Evolutionary conservation across 306 rosid species (phyloP), one percentile per base, ranked within the genome.

Genomic region (Vigna unguiculata): DNA sequence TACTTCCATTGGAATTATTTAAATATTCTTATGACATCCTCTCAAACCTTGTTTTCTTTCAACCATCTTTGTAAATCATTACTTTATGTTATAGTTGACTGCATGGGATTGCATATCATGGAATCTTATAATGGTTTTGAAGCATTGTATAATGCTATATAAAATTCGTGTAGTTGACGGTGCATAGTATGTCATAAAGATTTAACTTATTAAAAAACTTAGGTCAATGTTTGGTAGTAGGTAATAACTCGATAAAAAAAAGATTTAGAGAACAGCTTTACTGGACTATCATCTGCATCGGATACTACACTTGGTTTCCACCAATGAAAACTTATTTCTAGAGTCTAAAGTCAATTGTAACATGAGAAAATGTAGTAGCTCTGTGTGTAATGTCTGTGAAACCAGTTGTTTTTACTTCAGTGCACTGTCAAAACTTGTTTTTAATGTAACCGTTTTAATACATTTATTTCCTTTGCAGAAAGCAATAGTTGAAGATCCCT

Each of bases 401-500:
- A 24, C 74, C 9, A 38, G 54, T 43, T 63, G 15, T 24, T 71
- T 32, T 49, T 41, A 16, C 48, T 21, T 61, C 4, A 34, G 47
- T 38, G 74, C 51, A 47, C 60, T 38, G 17, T 52, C 57, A 41
- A 15, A 40, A 60, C 77, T 22, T 62, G 20, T 46, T 45, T 62
- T 38, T 13, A 7, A 7, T 62, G 49, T 28, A 12, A 46, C 36
- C 12, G 17, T 64, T 71, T 72, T 22, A n/a, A 20, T 73, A 52
- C 69, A 71, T 24, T 61, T 28, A 65, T 43, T 20, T 76, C 28
- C 75, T 58, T 48, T 71, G 77, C 86, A 86, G 89, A 84, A 80
- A 41, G 66, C 25, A 63, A 68, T 55, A 80, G 73, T 80, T 58
- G 85, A 62, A 40, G 84, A 82, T 52, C 85, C 85, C 52, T 75